These are phyloP conservation scores for Diaporthe sp. DNA, from an alignment of 2,329 filamentous ascomycete species.

Conservation along the genomic window DNA sequence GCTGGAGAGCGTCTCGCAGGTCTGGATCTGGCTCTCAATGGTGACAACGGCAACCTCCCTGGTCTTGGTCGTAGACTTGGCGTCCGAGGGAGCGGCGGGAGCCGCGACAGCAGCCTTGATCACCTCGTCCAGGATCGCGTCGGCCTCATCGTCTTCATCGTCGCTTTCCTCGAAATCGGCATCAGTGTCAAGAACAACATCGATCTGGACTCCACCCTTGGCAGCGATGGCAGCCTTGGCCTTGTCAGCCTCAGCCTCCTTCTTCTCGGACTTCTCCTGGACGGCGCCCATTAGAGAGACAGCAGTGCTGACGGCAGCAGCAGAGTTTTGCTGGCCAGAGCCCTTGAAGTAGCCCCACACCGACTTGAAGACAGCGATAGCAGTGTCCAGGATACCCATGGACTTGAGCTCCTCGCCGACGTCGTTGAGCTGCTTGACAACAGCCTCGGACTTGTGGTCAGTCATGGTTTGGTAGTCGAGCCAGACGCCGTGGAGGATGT, in stretches of 20 bases:
- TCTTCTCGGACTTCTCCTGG: slow-evolving; percentile 33
- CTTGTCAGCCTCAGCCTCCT: slow-evolving; percentile 33
- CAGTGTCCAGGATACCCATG: slow-evolving; percentile 36
- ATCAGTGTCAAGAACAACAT: slow-evolving; percentile 29
- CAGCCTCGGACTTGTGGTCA: slow-evolving; percentile 34
- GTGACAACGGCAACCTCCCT: slow-evolving; percentile 34
- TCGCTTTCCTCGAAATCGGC: slow-evolving; percentile 31
- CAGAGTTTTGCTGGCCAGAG: slow-evolving; percentile 35
- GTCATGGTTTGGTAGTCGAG: slow-evolving; percentile 37
- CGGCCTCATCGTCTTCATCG: slow-evolving; percentile 33
- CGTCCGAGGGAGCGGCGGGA: slow-evolving; percentile 5
- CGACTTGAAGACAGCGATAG: slow-evolving; percentile 37
- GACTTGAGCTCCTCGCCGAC: slow-evolving; percentile 37
- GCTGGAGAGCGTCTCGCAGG: slow-evolving; percentile 34
- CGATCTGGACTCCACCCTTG: slow-evolving; percentile 30
- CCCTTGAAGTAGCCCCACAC: slow-evolving; percentile 38
- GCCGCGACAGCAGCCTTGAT: slow-evolving; percentile 30
- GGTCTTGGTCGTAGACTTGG: slow-evolving; percentile 25
- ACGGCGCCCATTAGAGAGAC: slow-evolving; percentile 34
- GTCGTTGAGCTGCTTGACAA: slow-evolving; percentile 36
- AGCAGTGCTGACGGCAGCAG: slow-evolving; percentile 35
- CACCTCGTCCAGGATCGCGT: slow-evolving; percentile 34
- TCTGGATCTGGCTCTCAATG: slow-evolving; percentile 35
- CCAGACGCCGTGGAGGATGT: slow-evolving; percentile 38
- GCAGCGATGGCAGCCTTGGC: slow-evolving; percentile 27